Base-by-base conservation (phyloP, 768 basidiomycete genomes). In the Phlebiopsis gigantea region DNA sequence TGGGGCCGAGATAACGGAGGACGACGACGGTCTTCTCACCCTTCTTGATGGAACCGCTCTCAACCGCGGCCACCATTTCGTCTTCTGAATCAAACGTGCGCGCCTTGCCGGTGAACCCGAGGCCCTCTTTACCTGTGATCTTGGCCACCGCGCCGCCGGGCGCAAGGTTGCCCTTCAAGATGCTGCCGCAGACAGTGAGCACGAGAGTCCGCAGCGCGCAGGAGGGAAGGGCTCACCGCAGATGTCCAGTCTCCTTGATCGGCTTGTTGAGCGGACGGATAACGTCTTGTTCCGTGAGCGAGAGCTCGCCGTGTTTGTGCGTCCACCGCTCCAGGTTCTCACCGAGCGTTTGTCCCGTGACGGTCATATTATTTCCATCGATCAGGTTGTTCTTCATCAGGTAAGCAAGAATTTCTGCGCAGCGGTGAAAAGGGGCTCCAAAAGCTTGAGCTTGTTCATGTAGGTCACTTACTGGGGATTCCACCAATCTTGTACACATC, bases 21-120 rank as follows among this genome's bases (percentile, higher is more conserved):
- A 99, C 90, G 55, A 89, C 91, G 17, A 97, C 96, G 1, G 93
- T 95, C 81, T 98, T 99, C 74, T 97, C 94, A 6, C 93, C 94
- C 72, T 88, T 85, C 71, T 90, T 90, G 75, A 98, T 90, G 21
- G 84, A 84, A 41, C 90, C 91, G 56, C 73, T 81, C 71, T 97
- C 93, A 42, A 98, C 89, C 10, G 96, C 97, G 60, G 80, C 79
- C 61, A 89, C 81, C 63, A 98, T 93, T 53, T 81, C 90, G 59
- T 87, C 87, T 70, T 99, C 97, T 19, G 82, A 81, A 69, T 98
- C 93, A 69, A 98, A 99, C 2, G 87, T 81, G 62, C 94, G 86
- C 41, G 96, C 96, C 72, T 88, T 93, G 51, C 97, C 97, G 7
- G 84, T 85, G 73, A 97, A 97, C 7, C 77, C 76, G 43, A 95